A percentile compares a stretch with the other conserved stretches of the same genome.
These are phyloP conservation scores for Xylona heveae DNA, from an alignment of 495 filamentous ascomycete genomes.

Conservation along the genomic window DNA sequence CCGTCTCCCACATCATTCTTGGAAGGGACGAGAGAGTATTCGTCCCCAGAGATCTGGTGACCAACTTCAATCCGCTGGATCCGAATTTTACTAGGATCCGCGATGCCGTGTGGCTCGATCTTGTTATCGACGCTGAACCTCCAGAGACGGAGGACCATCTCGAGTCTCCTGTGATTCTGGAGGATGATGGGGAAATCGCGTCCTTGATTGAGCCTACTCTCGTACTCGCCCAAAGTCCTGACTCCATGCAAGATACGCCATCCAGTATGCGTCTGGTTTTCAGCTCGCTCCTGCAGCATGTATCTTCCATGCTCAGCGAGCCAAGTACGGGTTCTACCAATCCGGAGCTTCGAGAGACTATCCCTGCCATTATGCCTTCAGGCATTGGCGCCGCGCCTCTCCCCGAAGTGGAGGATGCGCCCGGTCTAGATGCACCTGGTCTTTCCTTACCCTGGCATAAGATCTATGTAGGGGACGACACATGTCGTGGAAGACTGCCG, in stretches of 20 bases:
- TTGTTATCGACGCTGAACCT: conserved; percentile 45
- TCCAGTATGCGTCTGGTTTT: conserved; percentile 28
- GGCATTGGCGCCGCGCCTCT: conserved; percentile 59
- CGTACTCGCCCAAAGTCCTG: too few relatives aligned
- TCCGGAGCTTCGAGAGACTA: conserved; percentile 19
- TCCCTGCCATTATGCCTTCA: conserved; percentile 50
- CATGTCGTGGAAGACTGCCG: conserved; percentile 42
- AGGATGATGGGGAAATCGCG: conserved; percentile 8
- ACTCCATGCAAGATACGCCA: too few relatives aligned
- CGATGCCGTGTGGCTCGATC: conserved; percentile 49
- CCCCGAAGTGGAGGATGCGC: conserved; percentile 40
- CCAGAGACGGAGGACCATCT: conserved; percentile 6
- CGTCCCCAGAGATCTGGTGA: conserved; percentile 52
- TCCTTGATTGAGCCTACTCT: conserved; percentile 8
- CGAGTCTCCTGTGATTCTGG: too few relatives aligned
- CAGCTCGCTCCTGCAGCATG: conserved; percentile 32
- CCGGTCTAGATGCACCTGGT: conserved; percentile 14
- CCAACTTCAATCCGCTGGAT: conserved; percentile 47
- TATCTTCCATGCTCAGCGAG: conserved; percentile 31
- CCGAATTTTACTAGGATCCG: conserved; percentile 63
- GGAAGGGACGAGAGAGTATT: conserved; percentile 83
- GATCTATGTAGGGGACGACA: conserved; percentile 48
- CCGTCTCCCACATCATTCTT: conserved; percentile 57
- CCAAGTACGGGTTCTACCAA: conserved; percentile 10
- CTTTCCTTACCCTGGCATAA: conserved; percentile 35